Base-by-base conservation (phyloP, 2,329 filamentous ascomycete genomes). In the Fusarium palustre region DNA sequence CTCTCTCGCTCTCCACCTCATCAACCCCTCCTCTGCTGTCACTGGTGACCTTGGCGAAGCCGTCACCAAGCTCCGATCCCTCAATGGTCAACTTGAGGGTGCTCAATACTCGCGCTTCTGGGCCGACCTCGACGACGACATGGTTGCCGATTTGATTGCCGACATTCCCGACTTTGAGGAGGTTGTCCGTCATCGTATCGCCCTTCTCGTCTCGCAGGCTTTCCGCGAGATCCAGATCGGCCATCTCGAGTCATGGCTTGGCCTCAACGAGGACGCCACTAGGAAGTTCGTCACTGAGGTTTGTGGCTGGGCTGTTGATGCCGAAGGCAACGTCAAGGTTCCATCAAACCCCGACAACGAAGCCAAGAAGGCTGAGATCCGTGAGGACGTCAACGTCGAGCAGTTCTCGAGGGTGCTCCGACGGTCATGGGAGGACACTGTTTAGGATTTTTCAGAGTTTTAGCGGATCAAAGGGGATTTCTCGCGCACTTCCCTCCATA, bases 81-180 rank as follows among this genome's bases (percentile, higher is more conserved):
- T 97, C 75, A 95, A 93, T 85, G 90, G 89, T 71, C 90, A 97
- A 78, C 93, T 99, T 74, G 92, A 95, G 81, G 91, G 91, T 74
- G 93, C 94, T 59, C 91, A 97, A 81, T 99, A 98, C 85, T 86
- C 90, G 62, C 87, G 89, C 73, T 99, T 99, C 89, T 99, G 96
- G 96, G 88, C 89, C 46, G 94, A 93, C 11, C 87, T 98, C 61
- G 93, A 97, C 84, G 95, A 99, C 78, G 96, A 99, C 80, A 87
- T 97, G 59, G 98, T 97, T 83, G 94, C 95, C 65, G 96, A 99
- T 79, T 85, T 99, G 73, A 93, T 95, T 64, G 96, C 95, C 75
- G 97, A 99, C 76, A 94, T 98, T 54, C 87, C 90, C 46, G 96
- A 94, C 39, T 99, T 99, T 79, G 96, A 99, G 85, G 95, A 98